These are phyloP conservation scores for Nowakowskiella sp. DNA, from an alignment of 192 early-diverging fungal genomes.

Conservation along the genomic window DNA sequence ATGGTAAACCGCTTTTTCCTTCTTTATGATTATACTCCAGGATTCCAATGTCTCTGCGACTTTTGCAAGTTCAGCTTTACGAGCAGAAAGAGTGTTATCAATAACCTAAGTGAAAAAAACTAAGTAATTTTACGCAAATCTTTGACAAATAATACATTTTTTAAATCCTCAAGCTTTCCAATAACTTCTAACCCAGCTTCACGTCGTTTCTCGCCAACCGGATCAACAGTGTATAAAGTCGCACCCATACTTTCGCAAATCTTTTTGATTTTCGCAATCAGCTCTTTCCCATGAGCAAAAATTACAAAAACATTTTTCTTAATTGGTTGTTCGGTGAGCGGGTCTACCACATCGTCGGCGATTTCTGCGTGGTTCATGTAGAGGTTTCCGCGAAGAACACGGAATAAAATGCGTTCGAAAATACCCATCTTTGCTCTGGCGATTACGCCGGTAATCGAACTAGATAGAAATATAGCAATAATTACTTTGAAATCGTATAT, in stretches of 20 bases:
- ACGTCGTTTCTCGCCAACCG: slow-evolving; percentile 73
- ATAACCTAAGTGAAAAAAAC: slow-evolving; percentile 49
- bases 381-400: slow-evolving; percentile 93
- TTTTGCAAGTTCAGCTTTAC: slow-evolving; percentile 72
- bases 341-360: slow-evolving; percentile 88
- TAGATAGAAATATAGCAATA: slow-evolving; percentile 26
- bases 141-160: too few relatives aligned
- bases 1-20: slow-evolving; percentile 97
- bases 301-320: slow-evolving; percentile 98
- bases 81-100: slow-evolving; percentile 74
- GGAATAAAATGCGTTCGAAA: slow-evolving; percentile 95
- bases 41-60: slow-evolving; percentile 78
- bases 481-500: slow-evolving; percentile 5
- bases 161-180: slow-evolving; percentile 81
- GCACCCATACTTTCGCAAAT: slow-evolving; percentile 94
- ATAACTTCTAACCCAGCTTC: slow-evolving; percentile 73
- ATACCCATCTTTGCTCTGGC: slow-evolving; percentile 69
- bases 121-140: slow-evolving; percentile 4
- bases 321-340: slow-evolving; percentile 74
- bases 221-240: slow-evolving; percentile 85
- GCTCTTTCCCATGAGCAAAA: slow-evolving; percentile 92
- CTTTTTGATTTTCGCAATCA: slow-evolving; percentile 83
- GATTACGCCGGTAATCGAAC: slow-evolving; percentile 95
- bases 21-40: slow-evolving; percentile 87
- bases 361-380: slow-evolving; percentile 95